Percentiles rank a stretch among this genome's conserved stretches.
These are phyloP conservation scores for Fusarium sp. DNA, from an alignment of 2,329 filamentous ascomycete species.

Conservation along the genomic window DNA sequence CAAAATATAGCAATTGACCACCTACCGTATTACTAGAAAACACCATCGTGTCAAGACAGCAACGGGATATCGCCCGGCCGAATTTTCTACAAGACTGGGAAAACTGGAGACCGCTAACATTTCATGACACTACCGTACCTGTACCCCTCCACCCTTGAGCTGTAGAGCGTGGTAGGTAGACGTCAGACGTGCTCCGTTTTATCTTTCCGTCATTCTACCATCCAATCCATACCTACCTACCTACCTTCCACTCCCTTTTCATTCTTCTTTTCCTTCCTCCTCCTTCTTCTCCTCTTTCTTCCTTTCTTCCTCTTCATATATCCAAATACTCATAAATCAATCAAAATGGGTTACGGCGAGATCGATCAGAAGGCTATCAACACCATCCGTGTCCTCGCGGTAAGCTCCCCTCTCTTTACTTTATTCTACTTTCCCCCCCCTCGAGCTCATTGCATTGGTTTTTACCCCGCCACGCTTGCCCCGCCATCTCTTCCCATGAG, in stretches of 20 bases:
- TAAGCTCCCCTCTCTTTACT: conserved; percentile 62
- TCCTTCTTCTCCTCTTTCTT: conserved; percentile 39
- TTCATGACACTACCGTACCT: conserved; percentile 45
- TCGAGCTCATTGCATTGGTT: conserved; percentile 48
- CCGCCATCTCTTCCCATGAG: conserved; percentile 41
- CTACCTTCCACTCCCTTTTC: conserved; percentile 7
- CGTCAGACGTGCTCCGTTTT: conserved; percentile 41
- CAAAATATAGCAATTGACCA: neutral
- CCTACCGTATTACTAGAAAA: neutral
- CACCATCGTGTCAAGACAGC: neutral
- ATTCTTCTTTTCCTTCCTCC: conserved; percentile 35
- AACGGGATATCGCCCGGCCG: conserved; percentile 36
- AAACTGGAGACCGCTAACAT: conserved; percentile 45
- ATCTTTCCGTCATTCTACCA: conserved; percentile 42
- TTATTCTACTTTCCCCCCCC: conserved; percentile 45
- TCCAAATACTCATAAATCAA: conserved; percentile 49
- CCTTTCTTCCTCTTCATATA: conserved; percentile 38
- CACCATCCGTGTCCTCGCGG: conserved; percentile 95
- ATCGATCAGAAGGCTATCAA: conserved; percentile 93
- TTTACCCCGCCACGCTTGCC: conserved; percentile 52
- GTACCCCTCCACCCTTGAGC: conserved; percentile 47
- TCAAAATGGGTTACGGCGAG: conserved; percentile 88
- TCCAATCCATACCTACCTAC: conserved; percentile 1
- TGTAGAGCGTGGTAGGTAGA: conserved; percentile 20
- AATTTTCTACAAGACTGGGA: conserved; percentile 39